These are phyloP conservation scores for Neurospora sp. DNA, from an alignment of 495 filamentous ascomycete species.

Conservation along the genomic window DNA sequence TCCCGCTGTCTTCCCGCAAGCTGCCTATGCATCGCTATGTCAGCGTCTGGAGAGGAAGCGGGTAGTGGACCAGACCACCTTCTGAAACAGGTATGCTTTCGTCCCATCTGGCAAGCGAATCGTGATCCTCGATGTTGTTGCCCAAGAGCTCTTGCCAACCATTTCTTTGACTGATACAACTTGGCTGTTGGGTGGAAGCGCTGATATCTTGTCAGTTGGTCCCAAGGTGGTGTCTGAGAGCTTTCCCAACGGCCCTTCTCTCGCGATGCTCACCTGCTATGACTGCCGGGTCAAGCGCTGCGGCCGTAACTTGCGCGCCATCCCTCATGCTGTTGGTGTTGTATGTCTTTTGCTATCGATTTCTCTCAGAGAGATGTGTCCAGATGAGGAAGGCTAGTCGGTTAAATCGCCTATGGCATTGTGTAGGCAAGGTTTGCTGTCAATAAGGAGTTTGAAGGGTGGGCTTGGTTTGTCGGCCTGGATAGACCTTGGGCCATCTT, in stretches of 20 bases:
- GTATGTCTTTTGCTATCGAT: neutral
- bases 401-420: neutral
- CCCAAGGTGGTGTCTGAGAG: neutral
- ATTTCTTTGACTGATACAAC: neutral
- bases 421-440: neutral
- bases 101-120: neutral
- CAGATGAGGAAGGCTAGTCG: neutral
- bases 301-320: neutral
- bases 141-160: neutral
- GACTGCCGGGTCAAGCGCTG: neutral
- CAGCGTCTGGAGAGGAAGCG: neutral
- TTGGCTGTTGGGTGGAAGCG: neutral
- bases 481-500: neutral
- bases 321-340: neutral
- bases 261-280: neutral
- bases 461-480: no score
- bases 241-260: neutral
- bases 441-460: neutral
- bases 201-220: neutral
- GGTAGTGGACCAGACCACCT: neutral
- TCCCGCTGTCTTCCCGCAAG: neutral
- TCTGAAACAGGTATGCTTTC: neutral
- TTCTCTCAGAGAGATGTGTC: neutral
- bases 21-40: neutral
- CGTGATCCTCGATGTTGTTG: neutral